phyloP scores from a whole-genome alignment of 2,329 filamentous ascomycete genomes.

The Nannizziopsis arthrosporioides region DNA sequence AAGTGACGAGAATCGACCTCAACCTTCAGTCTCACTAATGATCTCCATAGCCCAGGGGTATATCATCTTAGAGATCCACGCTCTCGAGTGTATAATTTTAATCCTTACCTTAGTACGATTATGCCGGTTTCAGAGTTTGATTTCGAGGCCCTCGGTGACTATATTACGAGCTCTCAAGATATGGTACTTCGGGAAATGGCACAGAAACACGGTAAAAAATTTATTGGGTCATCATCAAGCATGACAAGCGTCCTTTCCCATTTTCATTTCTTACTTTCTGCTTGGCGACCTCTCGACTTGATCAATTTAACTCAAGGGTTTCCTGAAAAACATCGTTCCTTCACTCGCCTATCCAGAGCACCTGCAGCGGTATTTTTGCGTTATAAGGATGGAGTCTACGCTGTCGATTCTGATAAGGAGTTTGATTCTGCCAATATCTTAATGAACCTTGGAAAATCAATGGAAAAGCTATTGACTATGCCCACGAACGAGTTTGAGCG shows the following conservation, averaged over 20 bases:
- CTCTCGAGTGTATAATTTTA: slow-evolving; percentile 87
- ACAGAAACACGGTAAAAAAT: slow-evolving; percentile 57
- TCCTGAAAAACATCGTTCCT: slow-evolving; percentile 47
- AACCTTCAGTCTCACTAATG: background rate
- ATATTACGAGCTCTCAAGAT: slow-evolving; percentile 87
- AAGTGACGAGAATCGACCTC: slow-evolving; percentile 19
- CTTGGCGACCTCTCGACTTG: slow-evolving; percentile 63
- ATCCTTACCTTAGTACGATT: slow-evolving; percentile 82
- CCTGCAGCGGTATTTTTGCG: slow-evolving; percentile 74
- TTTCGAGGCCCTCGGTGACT: slow-evolving; percentile 72
- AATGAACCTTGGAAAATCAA: slow-evolving; percentile 84
- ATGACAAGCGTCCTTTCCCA: slow-evolving; percentile 82
- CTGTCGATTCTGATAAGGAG: slow-evolving; percentile 92
- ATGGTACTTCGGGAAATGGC: slow-evolving; percentile 57
- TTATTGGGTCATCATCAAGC: slow-evolving; percentile 90
- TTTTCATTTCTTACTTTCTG: slow-evolving; percentile 82
- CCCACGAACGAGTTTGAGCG: slow-evolving; percentile 73
- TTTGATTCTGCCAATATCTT: slow-evolving; percentile 75
- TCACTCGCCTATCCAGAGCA: slow-evolving; percentile 59
- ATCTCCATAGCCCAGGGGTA: slow-evolving; percentile 53
- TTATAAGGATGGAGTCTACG: slow-evolving; percentile 74
- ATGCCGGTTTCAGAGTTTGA: slow-evolving; percentile 93
- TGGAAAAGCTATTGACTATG: slow-evolving; percentile 88
- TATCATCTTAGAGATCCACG: slow-evolving; percentile 83
- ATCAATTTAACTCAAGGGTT: slow-evolving; percentile 58